Evolutionary conservation across 2,329 filamentous ascomycete species (phyloP).

Genomic region (Clonostachys sp.): DNA sequence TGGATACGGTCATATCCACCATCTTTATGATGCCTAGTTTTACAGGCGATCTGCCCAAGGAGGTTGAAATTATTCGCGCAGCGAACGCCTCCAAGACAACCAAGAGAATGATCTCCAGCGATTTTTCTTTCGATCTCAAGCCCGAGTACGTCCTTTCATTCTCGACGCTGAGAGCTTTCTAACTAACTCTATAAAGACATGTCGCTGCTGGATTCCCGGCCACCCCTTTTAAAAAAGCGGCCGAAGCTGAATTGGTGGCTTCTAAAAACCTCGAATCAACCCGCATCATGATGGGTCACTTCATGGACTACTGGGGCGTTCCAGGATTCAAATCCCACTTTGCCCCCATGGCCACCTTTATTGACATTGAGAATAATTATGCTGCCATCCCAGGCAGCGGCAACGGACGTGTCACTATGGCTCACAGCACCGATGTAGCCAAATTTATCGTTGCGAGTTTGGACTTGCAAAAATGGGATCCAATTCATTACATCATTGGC

Average conservation of each 20-base stretch:
- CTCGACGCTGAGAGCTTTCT: too few relatives aligned
- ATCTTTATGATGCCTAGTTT: constrained; percentile 9
- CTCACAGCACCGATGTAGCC: constrained; percentile 43
- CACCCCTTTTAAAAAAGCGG: too few relatives aligned
- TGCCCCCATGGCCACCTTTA: constrained; percentile 24
- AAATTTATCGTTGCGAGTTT: constrained; percentile 35
- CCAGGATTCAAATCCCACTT: constrained; percentile 25
- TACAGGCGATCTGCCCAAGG: constrained; percentile 27
- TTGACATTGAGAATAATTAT: constrained; percentile 33
- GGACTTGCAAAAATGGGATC: constrained; percentile 36
- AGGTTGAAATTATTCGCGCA: constrained; percentile 20
- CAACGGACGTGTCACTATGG: constrained; percentile 34
- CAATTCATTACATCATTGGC: constrained; percentile 24
- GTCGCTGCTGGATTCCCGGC: too few relatives aligned
- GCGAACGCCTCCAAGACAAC: constrained; percentile 19
- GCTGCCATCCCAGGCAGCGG: constrained; percentile 46
- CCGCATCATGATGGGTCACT: constrained; percentile 26
- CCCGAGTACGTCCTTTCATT: neutral
- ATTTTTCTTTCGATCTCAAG: constrained; percentile 25
- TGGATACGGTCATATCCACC: constrained; percentile 39
- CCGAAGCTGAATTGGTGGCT: neutral
- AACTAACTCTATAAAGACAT: too few relatives aligned
- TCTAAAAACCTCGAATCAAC: constrained; percentile 1
- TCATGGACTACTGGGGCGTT: constrained; percentile 39
- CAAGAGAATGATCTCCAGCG: constrained; percentile 33